phyloP scores from a whole-genome alignment of 1,284 basidiomycete species.

The Fomitopsis pinicola region DNA sequence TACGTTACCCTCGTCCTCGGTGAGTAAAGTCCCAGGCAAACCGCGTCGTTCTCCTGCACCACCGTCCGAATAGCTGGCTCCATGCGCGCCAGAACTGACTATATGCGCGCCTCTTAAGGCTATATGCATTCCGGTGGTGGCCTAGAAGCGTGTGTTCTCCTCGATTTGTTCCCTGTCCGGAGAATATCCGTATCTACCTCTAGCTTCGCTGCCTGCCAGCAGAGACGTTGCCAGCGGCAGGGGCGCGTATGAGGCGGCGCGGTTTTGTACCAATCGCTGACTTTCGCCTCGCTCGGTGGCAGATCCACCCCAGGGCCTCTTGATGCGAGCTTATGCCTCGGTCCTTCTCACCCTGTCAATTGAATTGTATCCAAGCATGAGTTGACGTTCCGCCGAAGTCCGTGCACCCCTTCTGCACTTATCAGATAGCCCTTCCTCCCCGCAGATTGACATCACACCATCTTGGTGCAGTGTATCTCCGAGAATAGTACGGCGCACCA shows the following conservation, averaged over 20 bases:
- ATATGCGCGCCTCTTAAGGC: neutral
- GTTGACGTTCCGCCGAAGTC: neutral
- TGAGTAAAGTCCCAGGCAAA: neutral
- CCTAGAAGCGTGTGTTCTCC: neutral
- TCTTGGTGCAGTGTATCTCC: neutral
- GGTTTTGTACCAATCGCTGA: neutral
- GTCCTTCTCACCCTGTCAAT: neutral
- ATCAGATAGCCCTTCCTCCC: neutral
- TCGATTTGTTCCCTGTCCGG: neutral
- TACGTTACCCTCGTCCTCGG: neutral
- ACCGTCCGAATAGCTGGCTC: neutral
- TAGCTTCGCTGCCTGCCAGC: neutral
- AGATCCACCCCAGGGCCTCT: neutral
- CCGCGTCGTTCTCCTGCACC: neutral
- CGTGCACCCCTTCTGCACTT: constrained; percentile 1
- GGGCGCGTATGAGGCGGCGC: neutral
- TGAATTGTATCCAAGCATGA: neutral
- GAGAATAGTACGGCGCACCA: neutral
- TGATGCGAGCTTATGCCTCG: constrained; percentile 1
- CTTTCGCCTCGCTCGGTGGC: neutral
- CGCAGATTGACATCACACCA: constrained; percentile 1
- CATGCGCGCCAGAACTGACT: neutral
- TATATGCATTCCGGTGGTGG: neutral
- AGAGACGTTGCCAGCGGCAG: neutral
- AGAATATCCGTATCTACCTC: constrained; percentile 1